Evolutionary conservation across 305 asterid species (phyloP).

Genomic region (Fraxinus floribunda): DNA sequence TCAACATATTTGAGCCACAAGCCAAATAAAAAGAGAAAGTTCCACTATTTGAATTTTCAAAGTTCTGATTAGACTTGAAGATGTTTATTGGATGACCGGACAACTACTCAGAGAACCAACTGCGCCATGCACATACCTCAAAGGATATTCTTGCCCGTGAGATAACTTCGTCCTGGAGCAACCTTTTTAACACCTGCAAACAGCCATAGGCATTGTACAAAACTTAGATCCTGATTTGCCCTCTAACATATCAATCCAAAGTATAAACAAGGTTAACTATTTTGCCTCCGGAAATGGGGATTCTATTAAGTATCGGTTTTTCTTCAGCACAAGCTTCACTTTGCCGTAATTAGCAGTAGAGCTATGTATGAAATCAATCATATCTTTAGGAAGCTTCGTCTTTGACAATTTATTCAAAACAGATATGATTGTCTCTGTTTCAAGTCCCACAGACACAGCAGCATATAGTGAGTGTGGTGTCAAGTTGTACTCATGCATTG

Average conservation of each 20-base stretch:
- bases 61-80: background rate
- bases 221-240: conserved; percentile 1
- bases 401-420: conserved; percentile 80
- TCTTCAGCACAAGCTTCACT: conserved; percentile 93
- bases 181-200: conserved; percentile 70
- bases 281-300: conserved; percentile 96
- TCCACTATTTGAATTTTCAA: background rate
- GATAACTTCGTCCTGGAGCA: conserved; percentile 73
- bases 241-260: conserved; percentile 4
- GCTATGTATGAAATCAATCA: conserved; percentile 81
- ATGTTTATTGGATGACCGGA: background rate
- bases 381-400: conserved; percentile 92
- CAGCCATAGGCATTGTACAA: conserved; percentile 1
- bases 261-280: conserved; percentile 18
- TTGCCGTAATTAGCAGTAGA: conserved; percentile 96
- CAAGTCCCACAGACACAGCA: conserved; percentile 95
- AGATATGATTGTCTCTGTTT: conserved; percentile 82
- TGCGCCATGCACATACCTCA: conserved; percentile 42
- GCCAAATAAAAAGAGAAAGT: conserved; percentile 5
- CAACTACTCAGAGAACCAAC: background rate
- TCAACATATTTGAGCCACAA: conserved; percentile 9
- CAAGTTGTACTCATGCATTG: conserved; percentile 96
- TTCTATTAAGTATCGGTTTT: conserved; percentile 83
- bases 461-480: conserved; percentile 94
- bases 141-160: conserved; percentile 66